Evolutionary conservation across 2,329 filamentous ascomycete species (phyloP).

Genomic region (Arthrobotrys iridis): DNA sequence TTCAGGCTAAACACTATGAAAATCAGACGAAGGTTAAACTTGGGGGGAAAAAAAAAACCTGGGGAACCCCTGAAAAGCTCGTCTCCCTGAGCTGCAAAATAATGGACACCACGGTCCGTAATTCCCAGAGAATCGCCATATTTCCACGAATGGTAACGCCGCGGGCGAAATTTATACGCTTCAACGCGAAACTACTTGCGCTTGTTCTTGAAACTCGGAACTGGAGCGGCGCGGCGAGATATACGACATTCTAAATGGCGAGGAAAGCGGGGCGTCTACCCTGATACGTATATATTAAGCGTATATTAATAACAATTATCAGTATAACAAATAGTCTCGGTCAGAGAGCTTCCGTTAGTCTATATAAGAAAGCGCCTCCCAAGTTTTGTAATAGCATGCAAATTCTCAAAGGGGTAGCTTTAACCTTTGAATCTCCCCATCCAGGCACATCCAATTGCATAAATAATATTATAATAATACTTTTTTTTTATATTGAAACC

Average conservation of each 20-base stretch:
- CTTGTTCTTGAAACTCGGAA: conserved; percentile 6
- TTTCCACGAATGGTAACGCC: conserved; percentile 49
- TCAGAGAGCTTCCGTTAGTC: too few species aligned
- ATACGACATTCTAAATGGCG: background rate
- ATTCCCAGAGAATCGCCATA: conserved; percentile 33
- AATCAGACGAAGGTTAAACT: background rate
- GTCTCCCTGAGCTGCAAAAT: conserved; percentile 11
- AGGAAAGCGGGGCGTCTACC: background rate
- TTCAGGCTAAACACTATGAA: conserved; percentile 8
- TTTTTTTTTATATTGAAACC: background rate
- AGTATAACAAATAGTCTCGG: too few species aligned
- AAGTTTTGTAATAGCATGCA: too few species aligned
- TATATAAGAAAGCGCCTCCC: too few species aligned
- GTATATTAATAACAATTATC: too few species aligned
- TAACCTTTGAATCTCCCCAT: too few species aligned
- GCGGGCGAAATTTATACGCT: conserved; percentile 21
- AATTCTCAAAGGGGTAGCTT: too few species aligned
- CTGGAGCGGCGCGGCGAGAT: background rate
- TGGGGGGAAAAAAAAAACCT: background rate
- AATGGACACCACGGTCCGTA: conserved; percentile 33
- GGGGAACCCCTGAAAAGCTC: conserved; percentile 17
- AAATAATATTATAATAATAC: too few species aligned
- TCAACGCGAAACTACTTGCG: conserved; percentile 26
- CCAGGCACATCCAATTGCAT: too few species aligned
- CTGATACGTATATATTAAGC: background rate